Evolutionary conservation across 306 rosid species (phyloP).

Genomic region (Rosa lucieae): DNA sequence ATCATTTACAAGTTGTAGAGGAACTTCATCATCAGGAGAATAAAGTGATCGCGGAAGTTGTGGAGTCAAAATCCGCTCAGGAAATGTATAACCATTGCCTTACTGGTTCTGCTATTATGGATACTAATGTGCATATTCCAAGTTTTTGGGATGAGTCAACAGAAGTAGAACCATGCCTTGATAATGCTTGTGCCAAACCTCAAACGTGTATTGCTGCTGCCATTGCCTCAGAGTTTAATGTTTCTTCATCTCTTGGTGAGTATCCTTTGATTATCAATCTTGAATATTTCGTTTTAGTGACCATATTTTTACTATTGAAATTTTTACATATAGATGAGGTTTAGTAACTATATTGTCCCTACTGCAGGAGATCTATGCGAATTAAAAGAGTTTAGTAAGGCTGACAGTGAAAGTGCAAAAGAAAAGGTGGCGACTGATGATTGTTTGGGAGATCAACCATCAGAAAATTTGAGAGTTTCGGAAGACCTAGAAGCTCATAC

Average conservation of each 20-base stretch:
- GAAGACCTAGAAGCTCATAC: background rate
- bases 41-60: background rate
- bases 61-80: background rate
- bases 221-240: background rate
- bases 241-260: background rate
- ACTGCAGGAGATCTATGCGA: background rate
- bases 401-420: no score
- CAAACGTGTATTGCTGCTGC: conserved; percentile 2
- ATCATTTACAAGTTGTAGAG: background rate
- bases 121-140: background rate
- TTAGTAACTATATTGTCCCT: background rate
- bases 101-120: background rate
- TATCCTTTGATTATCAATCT: background rate
- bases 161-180: background rate
- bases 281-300: background rate
- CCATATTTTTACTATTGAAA: background rate
- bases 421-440: no score
- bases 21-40: conserved; percentile 2
- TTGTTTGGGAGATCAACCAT: background rate
- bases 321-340: background rate
- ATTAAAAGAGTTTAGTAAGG: background rate
- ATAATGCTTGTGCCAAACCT: conserved; percentile 6
- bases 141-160: background rate
- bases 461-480: background rate
- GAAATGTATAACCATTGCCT: background rate